Base-by-base conservation (phyloP, 75 land plant species). In the Azolla pinnata region DNA sequence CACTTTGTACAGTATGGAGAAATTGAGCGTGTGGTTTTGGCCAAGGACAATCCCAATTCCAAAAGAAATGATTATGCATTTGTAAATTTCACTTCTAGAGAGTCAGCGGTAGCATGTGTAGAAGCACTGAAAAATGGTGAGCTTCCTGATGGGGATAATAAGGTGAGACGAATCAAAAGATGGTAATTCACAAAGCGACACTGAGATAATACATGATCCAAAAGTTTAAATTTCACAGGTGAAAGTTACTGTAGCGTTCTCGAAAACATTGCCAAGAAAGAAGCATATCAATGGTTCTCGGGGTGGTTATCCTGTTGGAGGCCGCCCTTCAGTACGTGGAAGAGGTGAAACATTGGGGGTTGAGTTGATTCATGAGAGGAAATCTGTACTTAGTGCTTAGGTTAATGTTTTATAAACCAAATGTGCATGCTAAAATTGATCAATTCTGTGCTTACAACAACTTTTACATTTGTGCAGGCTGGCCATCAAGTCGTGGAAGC, bases 21-120 rank as follows among this genome's bases (percentile, higher is more conserved):
- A 31, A 78, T 90, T 54, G 88, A 81, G 44, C 78, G 77, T 42
- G 69, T 90, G 56, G 86, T 76, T 33, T 76, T 90, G 31, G 92
- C 97, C 1, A 85, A 92, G 1, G 84, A 84, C 53, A 84, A 81
- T 83, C 82, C 90, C 51, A 68, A 82, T 25, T 85, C 92, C 2
- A 83, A 75, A 66, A 78, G 92, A 51, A 86, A 82, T 44, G 92
- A 90, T 70, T 90, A 81, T 80, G 97, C 87, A 0, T 90, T 90
- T 71, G 86, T 90, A 1, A 79, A 81, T 1, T 90, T 80, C 71
- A 62, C 64, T 10, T 61, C 76, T 23, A 88, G 86, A 50, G 97
- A 87, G 59, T 76, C 74, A 7, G 97, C 97, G 8, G 67, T 84
- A 14, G 74, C 68, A 45, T 91, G 93, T 67, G 75, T 86, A 29